Conservation (phyloP, 371 early-diverging fungal genomes). For the Mortierella sp. region DNA sequence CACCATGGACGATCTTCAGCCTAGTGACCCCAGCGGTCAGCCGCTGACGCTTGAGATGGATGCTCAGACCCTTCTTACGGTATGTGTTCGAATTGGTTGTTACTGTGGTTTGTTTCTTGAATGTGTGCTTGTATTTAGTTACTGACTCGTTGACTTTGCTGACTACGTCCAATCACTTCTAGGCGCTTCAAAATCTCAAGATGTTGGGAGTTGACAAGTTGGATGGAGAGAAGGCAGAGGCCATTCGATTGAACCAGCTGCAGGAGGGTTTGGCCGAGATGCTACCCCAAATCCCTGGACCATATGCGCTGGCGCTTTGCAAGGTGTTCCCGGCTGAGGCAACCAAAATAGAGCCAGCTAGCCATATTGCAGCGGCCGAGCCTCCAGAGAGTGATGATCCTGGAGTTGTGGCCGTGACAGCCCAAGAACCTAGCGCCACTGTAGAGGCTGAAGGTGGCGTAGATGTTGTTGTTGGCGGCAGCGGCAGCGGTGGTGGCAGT, state of each 20-base stretch:
- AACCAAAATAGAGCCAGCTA: no score
- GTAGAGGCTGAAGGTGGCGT: neutral
- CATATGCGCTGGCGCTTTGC: neutral
- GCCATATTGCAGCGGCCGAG: neutral
- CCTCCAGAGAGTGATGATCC: neutral
- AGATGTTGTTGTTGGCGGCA: neutral
- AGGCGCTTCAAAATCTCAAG: slow-evolving; percentile 36
- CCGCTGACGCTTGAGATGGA: slow-evolving; percentile 11
- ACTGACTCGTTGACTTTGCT: neutral
- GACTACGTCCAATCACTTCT: neutral
- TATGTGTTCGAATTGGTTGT: slow-evolving; percentile 6
- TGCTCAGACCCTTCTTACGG: slow-evolving; percentile 24
- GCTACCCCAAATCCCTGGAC: slow-evolving; percentile 6
- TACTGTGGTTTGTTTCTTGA: neutral
- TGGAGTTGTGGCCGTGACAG: neutral
- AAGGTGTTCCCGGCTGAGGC: neutral
- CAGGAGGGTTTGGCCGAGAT: slow-evolving; percentile 1
- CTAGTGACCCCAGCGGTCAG: neutral
- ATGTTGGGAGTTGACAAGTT: slow-evolving; percentile 16
- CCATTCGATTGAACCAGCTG: slow-evolving; percentile 15
- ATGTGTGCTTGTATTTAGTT: neutral
- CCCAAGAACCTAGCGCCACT: neutral
- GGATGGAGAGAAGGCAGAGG: neutral
- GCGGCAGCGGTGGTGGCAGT: neutral
- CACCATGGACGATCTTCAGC: neutral